Percentiles rank a stretch among this genome's conserved stretches.
Conservation (phyloP, 306 rosid genomes). For the Trifolium repens region DNA sequence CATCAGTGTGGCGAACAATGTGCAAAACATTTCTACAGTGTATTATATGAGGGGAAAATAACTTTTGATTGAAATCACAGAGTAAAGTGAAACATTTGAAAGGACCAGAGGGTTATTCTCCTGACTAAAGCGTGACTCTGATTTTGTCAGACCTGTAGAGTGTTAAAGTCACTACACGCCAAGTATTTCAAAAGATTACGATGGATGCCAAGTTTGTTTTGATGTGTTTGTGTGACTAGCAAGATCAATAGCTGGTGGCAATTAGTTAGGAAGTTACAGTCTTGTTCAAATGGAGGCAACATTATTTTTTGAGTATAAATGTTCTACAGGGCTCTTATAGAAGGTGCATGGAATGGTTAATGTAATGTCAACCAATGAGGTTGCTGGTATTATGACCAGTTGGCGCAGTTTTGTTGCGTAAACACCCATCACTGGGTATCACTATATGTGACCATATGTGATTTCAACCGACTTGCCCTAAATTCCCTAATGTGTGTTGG, state of each 20-base stretch:
- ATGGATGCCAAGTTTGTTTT: background rate
- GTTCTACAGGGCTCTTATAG: background rate
- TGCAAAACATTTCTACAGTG: background rate
- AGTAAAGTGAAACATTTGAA: background rate
- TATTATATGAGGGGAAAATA: background rate
- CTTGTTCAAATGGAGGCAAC: background rate
- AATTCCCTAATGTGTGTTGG: background rate
- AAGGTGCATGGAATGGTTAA: background rate
- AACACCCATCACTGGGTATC: background rate
- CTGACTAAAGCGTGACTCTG: background rate
- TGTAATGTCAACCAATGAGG: background rate
- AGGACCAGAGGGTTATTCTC: background rate
- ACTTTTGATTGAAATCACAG: background rate
- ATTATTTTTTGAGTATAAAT: background rate
- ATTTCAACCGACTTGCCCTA: no score
- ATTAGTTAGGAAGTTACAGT: constrained; percentile 5
- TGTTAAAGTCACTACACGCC: background rate
- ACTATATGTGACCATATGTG: background rate
- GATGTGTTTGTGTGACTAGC: background rate
- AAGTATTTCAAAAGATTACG: background rate
- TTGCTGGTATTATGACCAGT: constrained; percentile 5
- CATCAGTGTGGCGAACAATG: background rate
- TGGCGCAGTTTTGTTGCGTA: constrained; percentile 3
- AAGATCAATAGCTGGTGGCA: background rate
- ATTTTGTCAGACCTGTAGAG: background rate